Conservation (phyloP, 495 filamentous ascomycete species). For the Trichoderma virens region DNA sequence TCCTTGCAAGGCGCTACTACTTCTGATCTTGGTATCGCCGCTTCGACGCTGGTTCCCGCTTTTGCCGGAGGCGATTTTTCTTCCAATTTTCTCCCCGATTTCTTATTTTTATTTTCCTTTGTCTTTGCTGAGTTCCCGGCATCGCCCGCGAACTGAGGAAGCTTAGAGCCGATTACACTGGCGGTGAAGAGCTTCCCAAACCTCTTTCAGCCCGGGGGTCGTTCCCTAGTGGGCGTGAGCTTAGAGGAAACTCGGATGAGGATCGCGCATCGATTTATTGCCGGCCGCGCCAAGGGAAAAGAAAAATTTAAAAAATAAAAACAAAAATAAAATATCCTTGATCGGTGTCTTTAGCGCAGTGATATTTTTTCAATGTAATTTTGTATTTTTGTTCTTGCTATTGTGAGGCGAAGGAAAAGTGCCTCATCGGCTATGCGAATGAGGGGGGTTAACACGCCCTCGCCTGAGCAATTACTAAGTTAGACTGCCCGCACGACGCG, state of each 20-base stretch:
- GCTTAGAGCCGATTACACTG: slow-evolving; percentile 3
- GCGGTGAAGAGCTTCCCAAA: slow-evolving; percentile 2
- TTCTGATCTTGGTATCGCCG: background rate
- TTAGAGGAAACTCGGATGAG: background rate
- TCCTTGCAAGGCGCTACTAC: background rate
- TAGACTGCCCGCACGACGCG: background rate
- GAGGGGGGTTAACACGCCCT: background rate
- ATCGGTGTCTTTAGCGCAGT: too few relatives aligned
- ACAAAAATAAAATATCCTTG: background rate
- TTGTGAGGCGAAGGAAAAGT: background rate
- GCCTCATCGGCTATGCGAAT: background rate
- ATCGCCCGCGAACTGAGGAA: background rate
- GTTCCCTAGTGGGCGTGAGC: background rate
- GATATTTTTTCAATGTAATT: background rate
- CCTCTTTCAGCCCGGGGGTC: background rate
- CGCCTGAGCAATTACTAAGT: background rate
- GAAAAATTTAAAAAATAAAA: background rate
- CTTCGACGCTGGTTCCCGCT: background rate
- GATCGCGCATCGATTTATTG: background rate
- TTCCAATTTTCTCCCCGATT: background rate
- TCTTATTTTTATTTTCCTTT: background rate
- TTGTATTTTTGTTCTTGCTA: background rate
- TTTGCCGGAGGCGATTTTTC: background rate
- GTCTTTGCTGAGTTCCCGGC: background rate
- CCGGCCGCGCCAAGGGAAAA: background rate